Evolutionary conservation across 176 grass and related monocot genomes (phyloP), one percentile per base, ranked within the genome.

Genomic region (Rhipidocladum racemiflorum): DNA sequence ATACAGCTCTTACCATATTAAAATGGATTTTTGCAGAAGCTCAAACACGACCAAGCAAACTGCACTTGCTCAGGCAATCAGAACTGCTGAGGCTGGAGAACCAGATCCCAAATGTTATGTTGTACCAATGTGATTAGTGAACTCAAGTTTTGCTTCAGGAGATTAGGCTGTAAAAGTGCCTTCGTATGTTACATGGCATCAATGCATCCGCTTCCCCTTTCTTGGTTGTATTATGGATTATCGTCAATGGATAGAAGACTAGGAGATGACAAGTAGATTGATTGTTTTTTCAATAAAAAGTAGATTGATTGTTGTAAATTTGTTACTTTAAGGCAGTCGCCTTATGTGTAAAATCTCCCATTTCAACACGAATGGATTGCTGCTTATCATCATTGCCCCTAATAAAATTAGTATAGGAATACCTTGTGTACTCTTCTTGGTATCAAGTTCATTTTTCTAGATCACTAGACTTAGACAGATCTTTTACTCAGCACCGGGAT

Each of bases 41-140:
- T 97, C 66, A 91, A 88, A 86, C 82, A 94, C 60, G 87, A 88
- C 62, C 89, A 89, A 79, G 84, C 63, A 59, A 89, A 94, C 61
- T 97, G 94, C 83, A 85, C 61, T 64, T 97, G 94, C 81, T 44
- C 82, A 7, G 70, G 64, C 70, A 90, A 86, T 17, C 71, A 74
- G 15, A 51, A 56, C 21, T 82, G 83, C n/a, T 89, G 57, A 82
- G 20, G 48, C 36, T 81, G 65, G 63, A 46, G 43, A 81, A 70
- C 21, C 63, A 76, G 25, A 81, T 53, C 18, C 38, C 32, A 9
- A 35, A 75, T 20, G 50, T 61, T 39, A 81, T 76, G 53, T 54
- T 21, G 76, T 70, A 65, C 8, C 61, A 18, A 71, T 65, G 65
- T 30, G 69, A 63, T 35, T 45, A 43, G 21, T 16, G 28, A 76